Percentiles rank a stretch among this genome's conserved stretches.
Evolutionary conservation across 2,329 filamentous ascomycete genomes (phyloP).

Genomic region (Teratosphaeria epicoccoides): DNA sequence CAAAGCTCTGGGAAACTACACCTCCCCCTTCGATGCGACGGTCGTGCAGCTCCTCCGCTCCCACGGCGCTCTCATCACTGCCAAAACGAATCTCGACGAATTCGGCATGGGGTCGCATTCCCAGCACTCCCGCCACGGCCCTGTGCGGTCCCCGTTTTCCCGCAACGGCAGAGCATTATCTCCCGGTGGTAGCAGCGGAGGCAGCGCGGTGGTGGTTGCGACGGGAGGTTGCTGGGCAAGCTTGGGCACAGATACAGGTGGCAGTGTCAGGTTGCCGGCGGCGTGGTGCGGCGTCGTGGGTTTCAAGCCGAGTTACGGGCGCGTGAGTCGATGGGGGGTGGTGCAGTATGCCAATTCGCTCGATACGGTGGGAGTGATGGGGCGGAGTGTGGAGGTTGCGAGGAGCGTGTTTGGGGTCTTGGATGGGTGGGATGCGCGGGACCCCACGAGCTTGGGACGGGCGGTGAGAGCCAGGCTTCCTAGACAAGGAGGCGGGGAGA

Average conservation of each 20-base stretch:
- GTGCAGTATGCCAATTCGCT: constrained; percentile 87
- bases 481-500: background rate
- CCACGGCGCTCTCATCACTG: constrained; percentile 53
- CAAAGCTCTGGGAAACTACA: constrained; percentile 54
- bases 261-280: constrained; percentile 75
- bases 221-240: constrained; percentile 55
- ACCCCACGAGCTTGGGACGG: constrained; percentile 61
- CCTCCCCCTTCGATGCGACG: constrained; percentile 71
- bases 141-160: constrained; percentile 46
- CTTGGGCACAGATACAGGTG: constrained; percentile 87
- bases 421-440: constrained; percentile 53
- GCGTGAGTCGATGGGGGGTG: constrained; percentile 75
- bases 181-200: constrained; percentile 83
- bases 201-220: constrained; percentile 77
- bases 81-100: constrained; percentile 89
- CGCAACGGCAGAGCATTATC: constrained; percentile 39
- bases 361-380: constrained; percentile 76
- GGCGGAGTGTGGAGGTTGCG: constrained; percentile 42
- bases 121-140: constrained; percentile 54
- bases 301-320: constrained; percentile 85
- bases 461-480: constrained; percentile 43
- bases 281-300: constrained; percentile 76
- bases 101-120: constrained; percentile 92
- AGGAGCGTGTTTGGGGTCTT: constrained; percentile 36
- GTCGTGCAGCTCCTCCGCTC: constrained; percentile 58